Evolutionary conservation across 2,329 filamentous ascomycete genomes (phyloP), one percentile per base, ranked within the genome.

Genomic region (Penicillium sp.): DNA sequence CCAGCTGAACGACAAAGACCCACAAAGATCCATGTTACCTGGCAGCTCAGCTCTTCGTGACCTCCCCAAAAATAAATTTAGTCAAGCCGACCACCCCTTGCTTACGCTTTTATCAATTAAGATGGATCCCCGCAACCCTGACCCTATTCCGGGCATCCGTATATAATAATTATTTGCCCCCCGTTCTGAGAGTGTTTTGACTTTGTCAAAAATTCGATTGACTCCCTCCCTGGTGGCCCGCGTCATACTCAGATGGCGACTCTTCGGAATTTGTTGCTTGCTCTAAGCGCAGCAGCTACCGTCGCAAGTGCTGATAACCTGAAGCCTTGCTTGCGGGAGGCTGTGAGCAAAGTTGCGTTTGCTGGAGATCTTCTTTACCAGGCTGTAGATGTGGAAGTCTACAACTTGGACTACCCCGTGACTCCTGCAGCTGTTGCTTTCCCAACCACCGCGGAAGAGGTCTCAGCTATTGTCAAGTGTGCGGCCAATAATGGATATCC

Each of bases 391-490:
- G 55, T 58, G 19, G 56, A 57, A 3, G 51, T 54, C 10, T 62
- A 62, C 35, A 63, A 63, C 19, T 50, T 63, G 21, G 58, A 63
- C 26, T 51, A 60, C 14, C 56, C 53, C 1, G 50, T 63, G 11
- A 57, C 53, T 2, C 75, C 75, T 7, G 64, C 62, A 2, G 74
- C 69, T 2, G 60, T 75, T 11, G 69, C 68, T 5, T 66, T 69
- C 37, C 74, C 74, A 4, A 59, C 60, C 62, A 75, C 69, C 5
- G 67, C 72, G 3, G 61, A 72, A n/a, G 75, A 83, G 11, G 75
- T 84, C 26, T 70, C 78, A 10, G 74, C 70, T 5, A 77, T 81
- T 6, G 75, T 85, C 11, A 69, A 70, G 39, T 84, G 80, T 56
- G 82, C 80, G 0, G 67, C 68, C 1, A 64, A 75, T 35, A 62